These are phyloP conservation scores for Parmelia sp. DNA, from an alignment of 495 filamentous ascomycete species.

Conservation along the genomic window DNA sequence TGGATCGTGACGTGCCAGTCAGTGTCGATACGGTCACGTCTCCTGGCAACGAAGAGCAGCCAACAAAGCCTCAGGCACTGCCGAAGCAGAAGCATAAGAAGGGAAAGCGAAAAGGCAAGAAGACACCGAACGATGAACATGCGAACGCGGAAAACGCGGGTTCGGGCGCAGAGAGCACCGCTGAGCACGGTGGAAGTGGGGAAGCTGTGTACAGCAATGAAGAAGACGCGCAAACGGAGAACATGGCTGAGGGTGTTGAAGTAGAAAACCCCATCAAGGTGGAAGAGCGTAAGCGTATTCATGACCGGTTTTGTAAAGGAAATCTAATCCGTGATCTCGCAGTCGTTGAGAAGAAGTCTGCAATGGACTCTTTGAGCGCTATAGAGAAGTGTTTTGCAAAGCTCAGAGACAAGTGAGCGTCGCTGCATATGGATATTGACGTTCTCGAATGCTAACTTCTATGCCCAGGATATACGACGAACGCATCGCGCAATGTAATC, in stretches of 20 bases:
- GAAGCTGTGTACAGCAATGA: slow-evolving; percentile 25
- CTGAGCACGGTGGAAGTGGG: slow-evolving; percentile 1
- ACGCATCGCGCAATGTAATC: slow-evolving; percentile 68
- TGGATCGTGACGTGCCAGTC: slow-evolving; percentile 2
- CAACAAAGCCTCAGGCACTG: slow-evolving; percentile 6
- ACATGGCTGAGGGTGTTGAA: slow-evolving; percentile 38
- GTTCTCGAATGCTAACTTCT: slow-evolving; percentile 11
- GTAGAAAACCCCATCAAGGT: slow-evolving; percentile 49
- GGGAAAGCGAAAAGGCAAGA: slow-evolving; percentile 42
- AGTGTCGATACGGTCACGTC: not conserved
- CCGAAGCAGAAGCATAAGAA: slow-evolving; percentile 37
- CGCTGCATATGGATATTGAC: not conserved
- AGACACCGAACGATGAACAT: slow-evolving; percentile 35
- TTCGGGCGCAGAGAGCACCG: not conserved
- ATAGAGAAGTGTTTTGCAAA: slow-evolving; percentile 81
- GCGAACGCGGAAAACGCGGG: slow-evolving; percentile 19
- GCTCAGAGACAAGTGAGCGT: slow-evolving; percentile 74
- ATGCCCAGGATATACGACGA: slow-evolving; percentile 72
- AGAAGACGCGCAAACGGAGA: slow-evolving; percentile 39
- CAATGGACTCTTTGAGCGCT: slow-evolving; percentile 67
- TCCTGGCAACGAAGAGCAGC: not conserved
- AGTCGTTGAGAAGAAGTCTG: slow-evolving; percentile 75
- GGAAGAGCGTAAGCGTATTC: slow-evolving; percentile 57
- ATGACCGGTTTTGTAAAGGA: not conserved
- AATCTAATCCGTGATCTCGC: slow-evolving; percentile 29